Conservation (phyloP, 805 yeast genomes). For the Candida pini region DNA sequence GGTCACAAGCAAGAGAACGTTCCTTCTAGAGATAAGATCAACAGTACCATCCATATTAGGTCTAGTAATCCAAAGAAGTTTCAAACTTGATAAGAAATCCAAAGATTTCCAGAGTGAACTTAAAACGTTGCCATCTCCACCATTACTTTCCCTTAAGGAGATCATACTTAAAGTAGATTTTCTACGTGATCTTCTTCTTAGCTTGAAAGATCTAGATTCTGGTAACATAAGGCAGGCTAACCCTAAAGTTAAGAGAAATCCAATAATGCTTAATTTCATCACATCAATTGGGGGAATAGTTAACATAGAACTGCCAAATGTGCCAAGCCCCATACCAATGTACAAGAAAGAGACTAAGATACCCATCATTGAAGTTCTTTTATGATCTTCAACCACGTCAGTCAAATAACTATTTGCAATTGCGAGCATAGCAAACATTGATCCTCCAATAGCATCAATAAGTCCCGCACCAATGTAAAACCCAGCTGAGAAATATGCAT, state of each 20-base stretch:
- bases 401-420: slow-evolving; percentile 64
- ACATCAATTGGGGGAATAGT: slow-evolving; percentile 28
- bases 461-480: slow-evolving; percentile 39
- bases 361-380: slow-evolving; percentile 56
- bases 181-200: slow-evolving; percentile 46
- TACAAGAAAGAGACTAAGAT: slow-evolving; percentile 53
- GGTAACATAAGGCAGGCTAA: slow-evolving; percentile 39
- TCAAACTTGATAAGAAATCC: slow-evolving; percentile 42
- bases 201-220: slow-evolving; percentile 57
- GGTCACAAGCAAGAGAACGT: slow-evolving; percentile 43
- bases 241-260: slow-evolving; percentile 30
- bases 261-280: slow-evolving; percentile 12
- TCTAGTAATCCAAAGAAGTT: slow-evolving; percentile 47
- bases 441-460: slow-evolving; percentile 57
- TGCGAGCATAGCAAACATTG: slow-evolving; percentile 48
- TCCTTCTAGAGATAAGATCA: slow-evolving; percentile 33
- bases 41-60: slow-evolving; percentile 22
- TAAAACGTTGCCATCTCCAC: not conserved
- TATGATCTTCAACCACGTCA: slow-evolving; percentile 62
- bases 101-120: slow-evolving; percentile 1
- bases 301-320: slow-evolving; percentile 46
- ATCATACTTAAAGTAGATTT: slow-evolving; percentile 14
- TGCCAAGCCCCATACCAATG: slow-evolving; percentile 61
- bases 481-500: slow-evolving; percentile 25
- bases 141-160: too few species aligned